A percentile compares a stretch with the other conserved stretches of the same genome.
These are phyloP conservation scores for Silene uniflora DNA, from an alignment of 148 eudicot species.

Conservation along the genomic window DNA sequence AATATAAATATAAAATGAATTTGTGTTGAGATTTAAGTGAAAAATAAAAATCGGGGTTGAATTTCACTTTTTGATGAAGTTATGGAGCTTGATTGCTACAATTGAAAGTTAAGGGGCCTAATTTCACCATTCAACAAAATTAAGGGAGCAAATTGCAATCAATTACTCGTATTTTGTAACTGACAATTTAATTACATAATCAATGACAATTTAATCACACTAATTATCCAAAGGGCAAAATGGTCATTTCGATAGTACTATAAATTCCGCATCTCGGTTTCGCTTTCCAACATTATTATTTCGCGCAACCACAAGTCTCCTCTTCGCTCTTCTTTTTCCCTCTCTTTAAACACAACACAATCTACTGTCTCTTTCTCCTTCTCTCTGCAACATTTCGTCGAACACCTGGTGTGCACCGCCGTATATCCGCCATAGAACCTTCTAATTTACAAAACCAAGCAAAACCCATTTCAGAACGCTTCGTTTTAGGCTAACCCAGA, in stretches of 20 bases:
- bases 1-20: no score
- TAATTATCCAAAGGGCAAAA: conserved; percentile 33
- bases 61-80: no score
- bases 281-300: conserved; percentile 34
- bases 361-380: background rate
- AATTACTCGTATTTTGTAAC: conserved; percentile 4
- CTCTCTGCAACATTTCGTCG: conserved; percentile 35
- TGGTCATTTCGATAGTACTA: conserved; percentile 35
- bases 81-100: no score
- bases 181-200: background rate
- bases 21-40: no score
- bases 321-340: conserved; percentile 18
- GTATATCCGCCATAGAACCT: conserved; percentile 20
- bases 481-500: conserved; percentile 16
- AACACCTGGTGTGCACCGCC: conserved; percentile 37
- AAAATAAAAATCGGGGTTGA: no score
- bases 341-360: background rate
- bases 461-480: conserved; percentile 21
- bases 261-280: conserved; percentile 43
- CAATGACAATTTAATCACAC: background rate
- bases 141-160: no score
- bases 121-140: no score
- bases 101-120: no score
- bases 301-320: conserved; percentile 20
- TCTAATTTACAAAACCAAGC: background rate